phyloP scores from a whole-genome alignment of 768 basidiomycete genomes.

The Kwoniella sp. region DNA sequence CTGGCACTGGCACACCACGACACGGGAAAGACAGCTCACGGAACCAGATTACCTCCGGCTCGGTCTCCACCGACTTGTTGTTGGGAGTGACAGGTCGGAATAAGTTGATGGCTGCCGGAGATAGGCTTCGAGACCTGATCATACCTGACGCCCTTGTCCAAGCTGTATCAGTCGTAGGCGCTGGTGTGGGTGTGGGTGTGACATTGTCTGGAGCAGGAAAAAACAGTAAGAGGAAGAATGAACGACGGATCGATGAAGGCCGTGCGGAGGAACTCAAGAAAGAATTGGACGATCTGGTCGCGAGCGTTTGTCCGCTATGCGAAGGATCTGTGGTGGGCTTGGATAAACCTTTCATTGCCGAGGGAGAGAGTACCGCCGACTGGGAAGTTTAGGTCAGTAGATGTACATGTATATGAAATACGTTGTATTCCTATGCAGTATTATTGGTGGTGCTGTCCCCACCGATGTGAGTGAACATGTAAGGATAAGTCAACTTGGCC shows the following conservation, averaged over 20 bases:
- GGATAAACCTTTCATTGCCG: slow-evolving; percentile 78
- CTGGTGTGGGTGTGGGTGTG: slow-evolving; percentile 47
- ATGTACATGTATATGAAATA: neutral
- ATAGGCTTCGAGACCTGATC: slow-evolving; percentile 85
- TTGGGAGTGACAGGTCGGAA: slow-evolving; percentile 52
- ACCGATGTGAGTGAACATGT: no score
- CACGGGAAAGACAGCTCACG: slow-evolving; percentile 13
- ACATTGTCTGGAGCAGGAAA: slow-evolving; percentile 45
- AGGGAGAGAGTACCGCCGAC: slow-evolving; percentile 68
- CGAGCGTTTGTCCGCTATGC: slow-evolving; percentile 88
- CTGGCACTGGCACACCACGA: slow-evolving; percentile 30
- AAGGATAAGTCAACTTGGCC: no score
- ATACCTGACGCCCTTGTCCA: slow-evolving; percentile 88
- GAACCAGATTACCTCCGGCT: slow-evolving; percentile 35
- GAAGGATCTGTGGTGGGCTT: slow-evolving; percentile 79
- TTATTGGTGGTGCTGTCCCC: no score
- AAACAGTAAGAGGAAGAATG: slow-evolving; percentile 58
- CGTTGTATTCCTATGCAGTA: no score
- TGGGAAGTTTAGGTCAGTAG: slow-evolving; percentile 40
- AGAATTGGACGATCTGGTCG: slow-evolving; percentile 86
- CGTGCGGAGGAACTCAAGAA: slow-evolving; percentile 72
- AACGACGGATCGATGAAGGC: slow-evolving; percentile 61
- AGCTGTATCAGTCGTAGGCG: slow-evolving; percentile 63
- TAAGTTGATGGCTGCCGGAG: slow-evolving; percentile 83
- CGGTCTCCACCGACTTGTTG: slow-evolving; percentile 46